Percentiles rank a stretch among this genome's conserved stretches.
Conservation (phyloP, 805 yeast species). For the Lipomyces mesembrius region DNA sequence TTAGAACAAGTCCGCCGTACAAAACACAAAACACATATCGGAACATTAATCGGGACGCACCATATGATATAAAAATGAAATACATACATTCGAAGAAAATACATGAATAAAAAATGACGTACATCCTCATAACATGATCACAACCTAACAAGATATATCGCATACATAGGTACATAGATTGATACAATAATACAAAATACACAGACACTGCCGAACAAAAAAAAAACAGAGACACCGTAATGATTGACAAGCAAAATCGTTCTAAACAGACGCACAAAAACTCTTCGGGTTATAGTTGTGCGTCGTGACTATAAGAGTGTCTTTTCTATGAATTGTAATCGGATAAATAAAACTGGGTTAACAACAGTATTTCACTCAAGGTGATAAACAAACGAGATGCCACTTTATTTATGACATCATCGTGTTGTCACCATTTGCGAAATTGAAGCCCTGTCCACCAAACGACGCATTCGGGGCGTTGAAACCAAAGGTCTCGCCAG, state of each 20-base stretch:
- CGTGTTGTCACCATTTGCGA: conserved; percentile 38
- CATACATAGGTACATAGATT: conserved; percentile 6
- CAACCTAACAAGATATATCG: conserved; percentile 4
- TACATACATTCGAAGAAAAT: conserved; percentile 1
- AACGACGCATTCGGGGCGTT: conserved; percentile 60
- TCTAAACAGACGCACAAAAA: not conserved
- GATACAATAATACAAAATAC: conserved; percentile 5
- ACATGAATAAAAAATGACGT: not conserved
- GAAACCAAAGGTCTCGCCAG: conserved; percentile 86
- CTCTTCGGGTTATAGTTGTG: not conserved
- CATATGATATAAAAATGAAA: not conserved
- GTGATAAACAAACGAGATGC: not conserved
- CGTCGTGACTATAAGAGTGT: not conserved
- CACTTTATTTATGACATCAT: not conserved
- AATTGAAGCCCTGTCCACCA: conserved; percentile 56
- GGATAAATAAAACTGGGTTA: not conserved
- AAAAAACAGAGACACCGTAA: conserved; percentile 3
- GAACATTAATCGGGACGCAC: not conserved
- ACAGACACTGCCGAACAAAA: conserved; percentile 2
- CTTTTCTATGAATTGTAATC: not conserved
- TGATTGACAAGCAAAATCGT: conserved; percentile 4
- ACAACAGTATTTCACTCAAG: not conserved
- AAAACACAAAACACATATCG: not conserved
- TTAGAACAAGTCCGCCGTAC: not conserved
- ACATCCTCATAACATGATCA: conserved; percentile 6